phyloP scores from a whole-genome alignment of 2,329 filamentous ascomycete genomes.

The Didymosphaeria variabile region DNA sequence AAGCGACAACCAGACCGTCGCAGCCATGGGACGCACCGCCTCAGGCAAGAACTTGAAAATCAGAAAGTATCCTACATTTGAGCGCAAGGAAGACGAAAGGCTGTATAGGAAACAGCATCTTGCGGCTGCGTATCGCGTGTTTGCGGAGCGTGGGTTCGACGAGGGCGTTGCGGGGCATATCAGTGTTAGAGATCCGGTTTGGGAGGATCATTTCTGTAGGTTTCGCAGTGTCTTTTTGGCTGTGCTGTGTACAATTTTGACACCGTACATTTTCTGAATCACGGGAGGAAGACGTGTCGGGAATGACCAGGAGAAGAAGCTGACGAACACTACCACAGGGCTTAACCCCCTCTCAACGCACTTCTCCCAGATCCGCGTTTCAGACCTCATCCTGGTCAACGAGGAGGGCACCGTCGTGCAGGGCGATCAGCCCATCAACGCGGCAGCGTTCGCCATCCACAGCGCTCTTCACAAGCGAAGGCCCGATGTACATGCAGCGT shows the following conservation, averaged over 20 bases:
- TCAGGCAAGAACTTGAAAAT: conserved; percentile 58
- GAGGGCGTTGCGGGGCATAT: conserved; percentile 58
- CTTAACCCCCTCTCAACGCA: conserved; percentile 56
- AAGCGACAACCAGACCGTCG: conserved; percentile 53
- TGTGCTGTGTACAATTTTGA: not conserved
- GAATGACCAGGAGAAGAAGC: not conserved
- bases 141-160: conserved; percentile 51
- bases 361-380: conserved; percentile 54
- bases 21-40: conserved; percentile 57
- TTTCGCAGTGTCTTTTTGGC: not conserved
- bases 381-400: conserved; percentile 55
- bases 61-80: conserved; percentile 55
- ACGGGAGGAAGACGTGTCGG: not conserved
- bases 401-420: conserved; percentile 53
- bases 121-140: conserved; percentile 55
- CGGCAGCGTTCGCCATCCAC: conserved; percentile 59
- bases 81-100: conserved; percentile 51
- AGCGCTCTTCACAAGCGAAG: conserved; percentile 51
- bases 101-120: conserved; percentile 58
- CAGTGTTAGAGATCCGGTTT: conserved; percentile 49
- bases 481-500: conserved; percentile 53
- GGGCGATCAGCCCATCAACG: conserved; percentile 55
- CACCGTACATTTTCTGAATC: too few relatives aligned
- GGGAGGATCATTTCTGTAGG: conserved; percentile 45
- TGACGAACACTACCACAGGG: conserved; percentile 31